A percentile compares a stretch with the other conserved stretches of the same genome.
Conservation (phyloP, 106 monocot species). For the Platanthera zijinensis region DNA sequence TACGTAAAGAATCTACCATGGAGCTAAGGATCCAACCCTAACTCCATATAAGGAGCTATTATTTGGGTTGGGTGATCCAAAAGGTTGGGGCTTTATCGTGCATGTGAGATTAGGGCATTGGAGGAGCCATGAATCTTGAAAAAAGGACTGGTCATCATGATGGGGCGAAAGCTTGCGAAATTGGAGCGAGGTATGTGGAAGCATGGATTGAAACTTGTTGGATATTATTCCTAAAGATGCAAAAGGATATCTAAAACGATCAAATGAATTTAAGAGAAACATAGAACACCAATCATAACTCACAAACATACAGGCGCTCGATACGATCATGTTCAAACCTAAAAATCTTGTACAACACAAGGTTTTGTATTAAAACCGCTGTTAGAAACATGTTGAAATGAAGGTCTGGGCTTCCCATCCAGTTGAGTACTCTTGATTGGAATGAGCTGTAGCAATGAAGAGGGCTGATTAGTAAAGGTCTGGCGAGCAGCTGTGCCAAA, state of each 20-base stretch:
- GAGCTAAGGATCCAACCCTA: conserved; percentile 21
- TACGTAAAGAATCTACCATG: conserved; percentile 21
- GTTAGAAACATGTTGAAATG: neutral
- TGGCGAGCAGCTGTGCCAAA: neutral
- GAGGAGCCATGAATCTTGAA: conserved; percentile 30
- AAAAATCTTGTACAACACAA: neutral
- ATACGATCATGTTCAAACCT: neutral
- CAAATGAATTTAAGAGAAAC: neutral
- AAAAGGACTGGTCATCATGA: conserved; percentile 22
- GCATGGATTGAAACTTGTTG: conserved; percentile 19
- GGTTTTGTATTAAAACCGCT: neutral
- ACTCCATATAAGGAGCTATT: conserved; percentile 13
- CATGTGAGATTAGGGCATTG: conserved; percentile 15
- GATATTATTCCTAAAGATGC: conserved; percentile 6
- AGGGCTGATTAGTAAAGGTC: neutral
- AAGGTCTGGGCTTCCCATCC: neutral
- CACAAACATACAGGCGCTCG: neutral
- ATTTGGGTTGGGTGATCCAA: conserved; percentile 17
- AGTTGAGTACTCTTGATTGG: neutral
- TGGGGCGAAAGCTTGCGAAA: neutral
- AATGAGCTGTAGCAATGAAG: neutral
- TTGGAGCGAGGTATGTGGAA: neutral
- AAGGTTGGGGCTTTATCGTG: conserved; percentile 30
- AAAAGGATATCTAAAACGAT: neutral
- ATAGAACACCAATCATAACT: neutral